phyloP scores from a whole-genome alignment of 2,329 filamentous ascomycete genomes.

The Bertia moriformis region DNA sequence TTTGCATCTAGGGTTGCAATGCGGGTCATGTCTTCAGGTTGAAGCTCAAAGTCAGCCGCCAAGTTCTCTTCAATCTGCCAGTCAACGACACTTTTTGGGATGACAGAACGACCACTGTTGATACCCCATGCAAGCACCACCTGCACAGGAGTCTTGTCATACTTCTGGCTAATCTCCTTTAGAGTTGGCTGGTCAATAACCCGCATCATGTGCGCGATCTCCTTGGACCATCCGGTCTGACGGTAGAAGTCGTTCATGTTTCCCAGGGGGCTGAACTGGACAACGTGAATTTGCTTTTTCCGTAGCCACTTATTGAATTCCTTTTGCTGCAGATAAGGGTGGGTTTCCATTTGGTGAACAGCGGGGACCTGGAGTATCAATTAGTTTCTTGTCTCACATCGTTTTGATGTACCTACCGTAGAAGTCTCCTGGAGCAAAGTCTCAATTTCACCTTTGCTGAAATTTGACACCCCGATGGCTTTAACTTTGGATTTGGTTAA shows the following conservation, averaged over 20 bases:
- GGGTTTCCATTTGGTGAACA: constrained; percentile 12
- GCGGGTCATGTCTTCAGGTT: constrained; percentile 4
- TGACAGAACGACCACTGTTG: constrained; percentile 14
- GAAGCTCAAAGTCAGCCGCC: constrained; percentile 5
- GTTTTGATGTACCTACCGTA: too few species aligned
- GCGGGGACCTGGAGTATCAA: too few species aligned
- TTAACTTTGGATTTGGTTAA: constrained; percentile 11
- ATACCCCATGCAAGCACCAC: constrained; percentile 18
- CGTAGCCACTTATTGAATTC: constrained; percentile 9
- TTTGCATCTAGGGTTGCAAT: constrained; percentile 6
- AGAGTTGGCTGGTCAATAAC: constrained; percentile 12
- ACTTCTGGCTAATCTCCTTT: constrained; percentile 10
- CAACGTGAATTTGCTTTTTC: constrained; percentile 13
- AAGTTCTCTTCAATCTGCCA: constrained; percentile 13
- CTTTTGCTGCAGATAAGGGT: constrained; percentile 10
- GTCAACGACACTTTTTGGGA: constrained; percentile 19
- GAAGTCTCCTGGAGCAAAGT: constrained; percentile 17
- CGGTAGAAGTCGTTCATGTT: constrained; percentile 18
- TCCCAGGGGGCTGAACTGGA: constrained; percentile 17
- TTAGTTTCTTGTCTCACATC: constrained; percentile 1
- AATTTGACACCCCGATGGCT: constrained; percentile 39
- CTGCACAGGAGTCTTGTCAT: constrained; percentile 15
- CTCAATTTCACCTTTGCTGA: constrained; percentile 31
- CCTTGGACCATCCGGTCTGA: constrained; percentile 12
- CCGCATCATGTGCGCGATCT: constrained; percentile 11